A percentile compares a stretch with the other conserved stretches of the same genome.
Conservation (phyloP, 371 early-diverging fungal genomes). For the Mortierella polycephala region DNA sequence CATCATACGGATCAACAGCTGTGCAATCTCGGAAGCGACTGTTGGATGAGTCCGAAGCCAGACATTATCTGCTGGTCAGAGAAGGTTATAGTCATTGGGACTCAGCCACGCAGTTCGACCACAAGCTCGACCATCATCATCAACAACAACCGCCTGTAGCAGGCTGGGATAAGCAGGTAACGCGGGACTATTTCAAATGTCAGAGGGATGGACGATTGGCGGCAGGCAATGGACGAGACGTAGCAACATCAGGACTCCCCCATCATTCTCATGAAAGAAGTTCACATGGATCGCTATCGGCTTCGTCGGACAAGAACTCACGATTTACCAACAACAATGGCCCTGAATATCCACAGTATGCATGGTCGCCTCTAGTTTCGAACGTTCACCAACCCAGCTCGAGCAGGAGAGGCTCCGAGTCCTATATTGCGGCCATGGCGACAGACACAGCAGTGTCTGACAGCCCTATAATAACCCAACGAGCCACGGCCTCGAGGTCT, state of each 20-base stretch:
- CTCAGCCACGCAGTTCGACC: not conserved
- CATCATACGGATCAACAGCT: not conserved
- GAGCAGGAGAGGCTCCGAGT: not conserved
- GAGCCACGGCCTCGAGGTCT: not conserved
- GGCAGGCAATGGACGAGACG: not conserved
- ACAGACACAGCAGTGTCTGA: not conserved
- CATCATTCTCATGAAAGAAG: constrained; percentile 1
- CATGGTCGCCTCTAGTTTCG: not conserved
- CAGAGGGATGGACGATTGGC: not conserved
- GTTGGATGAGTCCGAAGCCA: not conserved
- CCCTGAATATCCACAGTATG: not conserved
- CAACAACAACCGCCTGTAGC: not conserved
- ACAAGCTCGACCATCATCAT: not conserved
- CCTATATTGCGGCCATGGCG: not conserved
- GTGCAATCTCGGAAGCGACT: not conserved
- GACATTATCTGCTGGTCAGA: constrained; percentile 16
- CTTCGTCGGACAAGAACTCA: constrained; percentile 5
- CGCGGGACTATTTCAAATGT: not conserved
- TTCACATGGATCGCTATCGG: constrained; percentile 13
- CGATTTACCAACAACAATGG: not conserved
- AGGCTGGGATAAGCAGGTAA: too few species aligned
- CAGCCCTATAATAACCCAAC: not conserved
- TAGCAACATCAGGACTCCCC: not conserved
- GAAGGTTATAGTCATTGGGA: not conserved
- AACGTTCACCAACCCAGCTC: not conserved